Evolutionary conservation across 768 basidiomycete genomes (phyloP).

Genomic region (Daedalea quercina): DNA sequence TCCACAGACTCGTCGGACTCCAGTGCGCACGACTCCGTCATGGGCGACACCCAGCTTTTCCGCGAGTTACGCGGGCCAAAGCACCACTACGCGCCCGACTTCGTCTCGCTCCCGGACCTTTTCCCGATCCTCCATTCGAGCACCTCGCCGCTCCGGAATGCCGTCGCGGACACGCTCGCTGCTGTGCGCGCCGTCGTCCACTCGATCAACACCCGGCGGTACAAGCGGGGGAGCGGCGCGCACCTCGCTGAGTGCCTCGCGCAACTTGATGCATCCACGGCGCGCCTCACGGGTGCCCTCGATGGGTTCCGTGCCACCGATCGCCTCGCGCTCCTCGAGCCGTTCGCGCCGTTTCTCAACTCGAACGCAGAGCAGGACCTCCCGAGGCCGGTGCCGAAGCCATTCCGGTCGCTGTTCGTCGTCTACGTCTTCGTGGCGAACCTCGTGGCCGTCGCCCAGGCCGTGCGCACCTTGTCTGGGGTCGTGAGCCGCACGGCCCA

Average conservation of each 20-base stretch:
- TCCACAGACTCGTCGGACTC: neutral
- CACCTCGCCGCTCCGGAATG: conserved; percentile 28
- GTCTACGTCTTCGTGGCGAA: conserved; percentile 44
- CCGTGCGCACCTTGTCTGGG: conserved; percentile 30
- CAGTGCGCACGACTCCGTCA: conserved; percentile 1
- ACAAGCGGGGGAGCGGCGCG: conserved; percentile 14
- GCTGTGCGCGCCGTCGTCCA: conserved; percentile 21
- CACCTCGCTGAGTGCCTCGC: conserved; percentile 12
- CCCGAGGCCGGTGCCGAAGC: conserved; percentile 12
- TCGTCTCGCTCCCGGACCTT: conserved; percentile 27
- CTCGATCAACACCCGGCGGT: conserved; percentile 30
- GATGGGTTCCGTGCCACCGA: conserved; percentile 25
- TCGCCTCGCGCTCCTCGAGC: conserved; percentile 33
- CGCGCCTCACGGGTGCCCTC: conserved; percentile 21
- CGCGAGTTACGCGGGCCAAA: conserved; percentile 25
- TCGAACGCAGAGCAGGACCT: conserved; percentile 16
- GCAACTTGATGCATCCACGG: conserved; percentile 21
- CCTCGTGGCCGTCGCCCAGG: conserved; percentile 32
- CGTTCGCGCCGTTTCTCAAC: conserved; percentile 33
- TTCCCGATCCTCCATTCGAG: conserved; percentile 28
- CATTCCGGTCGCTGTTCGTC: conserved; percentile 38
- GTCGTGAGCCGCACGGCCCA: conserved; percentile 29
- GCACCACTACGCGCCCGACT: neutral
- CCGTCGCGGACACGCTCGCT: conserved; percentile 21
- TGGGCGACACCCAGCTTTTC: conserved; percentile 31